Percentiles rank a stretch among this genome's conserved stretches.
Conservation (phyloP, 345 rosid species). For the Cardamine occulta region DNA sequence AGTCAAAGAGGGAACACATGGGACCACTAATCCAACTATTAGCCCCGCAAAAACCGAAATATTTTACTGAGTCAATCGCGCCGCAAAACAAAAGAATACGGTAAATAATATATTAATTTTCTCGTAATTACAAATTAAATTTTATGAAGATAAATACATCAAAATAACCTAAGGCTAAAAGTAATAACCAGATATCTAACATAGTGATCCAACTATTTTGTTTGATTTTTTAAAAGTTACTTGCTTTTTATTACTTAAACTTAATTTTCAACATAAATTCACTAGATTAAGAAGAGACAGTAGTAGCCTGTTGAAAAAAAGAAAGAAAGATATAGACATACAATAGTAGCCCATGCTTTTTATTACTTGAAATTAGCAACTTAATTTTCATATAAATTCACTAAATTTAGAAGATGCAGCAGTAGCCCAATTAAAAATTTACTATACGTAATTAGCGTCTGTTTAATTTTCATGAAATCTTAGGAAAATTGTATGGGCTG, state of each 20-base stretch:
- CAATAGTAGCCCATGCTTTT: too few species aligned
- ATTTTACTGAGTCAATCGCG: slow-evolving; percentile 23
- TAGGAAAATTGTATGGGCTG: neutral
- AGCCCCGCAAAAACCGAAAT: slow-evolving; percentile 25
- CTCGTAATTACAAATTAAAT: neutral
- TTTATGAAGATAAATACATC: too few species aligned
- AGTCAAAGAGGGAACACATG: neutral
- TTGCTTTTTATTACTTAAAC: too few species aligned
- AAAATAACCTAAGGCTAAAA: neutral
- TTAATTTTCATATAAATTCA: too few species aligned
- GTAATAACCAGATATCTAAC: neutral
- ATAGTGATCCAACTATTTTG: neutral
- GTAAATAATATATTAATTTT: neutral
- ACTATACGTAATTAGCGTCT: neutral
- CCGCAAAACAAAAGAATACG: neutral
- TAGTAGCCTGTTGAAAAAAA: neutral
- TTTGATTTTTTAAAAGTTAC: too few species aligned
- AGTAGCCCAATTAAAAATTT: neutral
- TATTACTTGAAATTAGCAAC: too few species aligned
- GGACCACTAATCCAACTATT: slow-evolving; percentile 3
- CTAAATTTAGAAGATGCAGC: too few species aligned
- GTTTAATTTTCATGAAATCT: neutral
- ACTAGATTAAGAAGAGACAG: neutral
- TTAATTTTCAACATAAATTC: neutral
- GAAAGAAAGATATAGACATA: too few species aligned